Conservation (phyloP, 305 asterid genomes). For the Solanum aculeatissimum region DNA sequence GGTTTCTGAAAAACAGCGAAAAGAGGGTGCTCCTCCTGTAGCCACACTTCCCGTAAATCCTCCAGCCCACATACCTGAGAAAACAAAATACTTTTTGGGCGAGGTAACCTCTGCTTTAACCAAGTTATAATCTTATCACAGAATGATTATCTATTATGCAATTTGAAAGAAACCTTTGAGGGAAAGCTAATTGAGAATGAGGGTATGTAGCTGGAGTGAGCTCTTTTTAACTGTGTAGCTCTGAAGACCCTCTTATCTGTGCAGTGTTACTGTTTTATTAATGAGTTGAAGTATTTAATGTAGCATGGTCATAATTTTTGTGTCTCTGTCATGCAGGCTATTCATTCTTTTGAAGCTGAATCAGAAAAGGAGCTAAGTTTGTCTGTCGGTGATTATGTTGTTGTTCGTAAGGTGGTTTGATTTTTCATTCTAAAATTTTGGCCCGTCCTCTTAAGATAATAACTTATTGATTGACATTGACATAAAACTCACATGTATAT, state of each 20-base stretch:
- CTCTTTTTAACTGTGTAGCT: not conserved
- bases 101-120: conserved; percentile 44
- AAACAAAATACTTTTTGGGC: conserved; percentile 80
- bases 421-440: not conserved
- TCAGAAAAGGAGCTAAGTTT: conserved; percentile 82
- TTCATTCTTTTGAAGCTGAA: conserved; percentile 69
- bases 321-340: conserved; percentile 30
- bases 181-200: not conserved
- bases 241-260: not conserved
- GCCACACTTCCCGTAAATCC: conserved; percentile 73
- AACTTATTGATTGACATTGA: not conserved
- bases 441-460: not conserved
- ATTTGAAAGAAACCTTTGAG: not conserved
- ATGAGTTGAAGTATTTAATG: not conserved
- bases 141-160: not conserved
- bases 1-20: conserved; percentile 92
- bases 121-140: not conserved
- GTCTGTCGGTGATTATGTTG: conserved; percentile 76
- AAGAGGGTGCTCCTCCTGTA: conserved; percentile 96
- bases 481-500: not conserved
- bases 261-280: not conserved
- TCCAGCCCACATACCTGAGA: conserved; percentile 42
- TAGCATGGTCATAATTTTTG: not conserved
- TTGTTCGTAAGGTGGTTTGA: conserved; percentile 64
- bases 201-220: not conserved